Percentiles rank a stretch among this genome's conserved stretches.
These are phyloP conservation scores for Bacterosira constricta DNA, from an alignment of 108 stramenopile genomes.

Conservation along the genomic window DNA sequence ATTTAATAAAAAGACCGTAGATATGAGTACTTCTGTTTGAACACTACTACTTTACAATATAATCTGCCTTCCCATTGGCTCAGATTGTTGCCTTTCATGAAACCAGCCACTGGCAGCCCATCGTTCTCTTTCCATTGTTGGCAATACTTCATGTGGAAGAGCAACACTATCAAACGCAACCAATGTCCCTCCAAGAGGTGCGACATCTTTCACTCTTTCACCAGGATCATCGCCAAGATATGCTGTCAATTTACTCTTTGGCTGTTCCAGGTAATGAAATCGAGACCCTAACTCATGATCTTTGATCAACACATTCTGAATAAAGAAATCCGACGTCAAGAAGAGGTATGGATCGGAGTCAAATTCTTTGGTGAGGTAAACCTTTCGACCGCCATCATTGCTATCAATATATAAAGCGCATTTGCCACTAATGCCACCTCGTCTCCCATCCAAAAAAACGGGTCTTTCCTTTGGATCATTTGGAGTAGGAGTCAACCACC, in stretches of 20 bases:
- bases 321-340: slow-evolving; percentile 38
- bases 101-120: slow-evolving; percentile 68
- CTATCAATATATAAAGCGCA: slow-evolving; percentile 57
- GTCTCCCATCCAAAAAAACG: slow-evolving; percentile 63
- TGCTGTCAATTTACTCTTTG: slow-evolving; percentile 42
- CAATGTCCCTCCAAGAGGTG: slow-evolving; percentile 48
- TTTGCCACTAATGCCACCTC: slow-evolving; percentile 39
- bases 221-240: slow-evolving; percentile 5
- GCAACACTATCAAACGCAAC: slow-evolving; percentile 68
- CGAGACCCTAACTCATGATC: slow-evolving; percentile 26
- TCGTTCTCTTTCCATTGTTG: slow-evolving; percentile 50
- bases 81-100: slow-evolving; percentile 60
- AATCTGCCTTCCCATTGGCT: no score
- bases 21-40: no score
- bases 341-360: slow-evolving; percentile 58
- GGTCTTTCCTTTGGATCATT: slow-evolving; percentile 56
- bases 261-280: slow-evolving; percentile 56
- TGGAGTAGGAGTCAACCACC: slow-evolving; percentile 53
- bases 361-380: slow-evolving; percentile 56
- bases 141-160: slow-evolving; percentile 68
- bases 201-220: slow-evolving; percentile 42
- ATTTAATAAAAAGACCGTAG: no score
- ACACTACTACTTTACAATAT: no score
- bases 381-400: slow-evolving; percentile 4
- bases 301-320: slow-evolving; percentile 17